A percentile compares a stretch with the other conserved stretches of the same genome.
phyloP scores from a whole-genome alignment of 2,329 filamentous ascomycete species.

The Penicillium sclerotigenum region DNA sequence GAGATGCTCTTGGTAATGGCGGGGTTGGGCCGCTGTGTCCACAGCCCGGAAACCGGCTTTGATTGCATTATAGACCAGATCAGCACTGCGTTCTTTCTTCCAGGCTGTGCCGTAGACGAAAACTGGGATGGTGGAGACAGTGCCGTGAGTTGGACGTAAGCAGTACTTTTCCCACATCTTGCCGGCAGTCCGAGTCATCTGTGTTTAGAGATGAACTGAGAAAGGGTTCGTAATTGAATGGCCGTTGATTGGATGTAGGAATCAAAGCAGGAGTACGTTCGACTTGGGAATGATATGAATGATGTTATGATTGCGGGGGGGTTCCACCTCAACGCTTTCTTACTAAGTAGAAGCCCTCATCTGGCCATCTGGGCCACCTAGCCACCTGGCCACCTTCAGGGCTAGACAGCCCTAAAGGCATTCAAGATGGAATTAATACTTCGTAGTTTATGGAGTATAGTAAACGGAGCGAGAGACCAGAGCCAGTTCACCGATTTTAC shows the following conservation, averaged over 20 bases:
- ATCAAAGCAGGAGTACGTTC: neutral
- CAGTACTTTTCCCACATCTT: slow-evolving; percentile 34
- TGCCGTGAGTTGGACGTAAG: slow-evolving; percentile 26
- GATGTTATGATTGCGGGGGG: slow-evolving; percentile 13
- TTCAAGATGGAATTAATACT: neutral
- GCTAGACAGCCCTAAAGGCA: no score
- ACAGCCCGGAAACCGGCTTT: slow-evolving; percentile 67
- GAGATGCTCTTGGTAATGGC: slow-evolving; percentile 71
- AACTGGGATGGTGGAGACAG: slow-evolving; percentile 35
- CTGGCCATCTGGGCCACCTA: no score
- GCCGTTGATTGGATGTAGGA: neutral
- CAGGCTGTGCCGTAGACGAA: slow-evolving; percentile 81
- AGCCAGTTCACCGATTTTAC: neutral
- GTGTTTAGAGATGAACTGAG: neutral
- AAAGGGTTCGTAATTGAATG: neutral
- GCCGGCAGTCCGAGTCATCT: slow-evolving; percentile 23
- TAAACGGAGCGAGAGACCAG: no score
- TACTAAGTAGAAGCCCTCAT: neutral
- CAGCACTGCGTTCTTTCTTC: slow-evolving; percentile 68
- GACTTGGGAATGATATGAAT: neutral
- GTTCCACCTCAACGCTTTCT: neutral
- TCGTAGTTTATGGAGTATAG: neutral
- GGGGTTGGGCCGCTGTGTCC: slow-evolving; percentile 75
- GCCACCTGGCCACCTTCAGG: neutral
- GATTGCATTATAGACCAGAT: slow-evolving; percentile 67